A percentile compares a stretch with the other conserved stretches of the same genome.
These are phyloP conservation scores for Barbarea vulgaris DNA, from an alignment of 345 rosid genomes.

Conservation along the genomic window DNA sequence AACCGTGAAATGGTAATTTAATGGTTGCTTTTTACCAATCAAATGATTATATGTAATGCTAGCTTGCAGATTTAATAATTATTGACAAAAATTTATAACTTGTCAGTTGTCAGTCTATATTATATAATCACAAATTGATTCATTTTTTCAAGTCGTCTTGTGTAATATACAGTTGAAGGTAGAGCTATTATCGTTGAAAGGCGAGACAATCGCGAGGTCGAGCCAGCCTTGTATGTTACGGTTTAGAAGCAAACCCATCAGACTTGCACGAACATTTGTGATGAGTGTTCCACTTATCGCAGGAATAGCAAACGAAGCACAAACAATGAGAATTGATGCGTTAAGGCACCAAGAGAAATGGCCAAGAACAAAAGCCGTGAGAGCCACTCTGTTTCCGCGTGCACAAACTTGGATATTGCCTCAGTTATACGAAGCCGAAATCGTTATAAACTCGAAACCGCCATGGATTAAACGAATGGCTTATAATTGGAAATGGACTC, in stretches of 20 bases:
- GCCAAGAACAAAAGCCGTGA: constrained; percentile 57
- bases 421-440: constrained; percentile 68
- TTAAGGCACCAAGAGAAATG: constrained; percentile 57
- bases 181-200: constrained; percentile 55
- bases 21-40: too few species aligned
- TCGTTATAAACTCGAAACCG: constrained; percentile 54
- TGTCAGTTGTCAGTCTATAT: too few species aligned
- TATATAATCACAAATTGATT: too few species aligned
- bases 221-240: constrained; percentile 78
- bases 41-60: too few species aligned
- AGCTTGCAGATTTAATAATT: too few species aligned
- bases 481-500: constrained; percentile 80
- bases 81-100: too few species aligned
- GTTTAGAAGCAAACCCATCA: constrained; percentile 66
- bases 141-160: too few species aligned
- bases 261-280: constrained; percentile 56
- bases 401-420: constrained; percentile 60
- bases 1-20: too few species aligned
- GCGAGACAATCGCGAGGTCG: constrained; percentile 53
- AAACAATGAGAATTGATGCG: constrained; percentile 50
- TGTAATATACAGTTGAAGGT: constrained; percentile 60
- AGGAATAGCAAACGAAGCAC: constrained; percentile 69
- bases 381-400: constrained; percentile 63
- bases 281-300: constrained; percentile 60
- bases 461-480: constrained; percentile 68